Conservation (phyloP, 257 asterid genomes). For the Apocynum venetum region DNA sequence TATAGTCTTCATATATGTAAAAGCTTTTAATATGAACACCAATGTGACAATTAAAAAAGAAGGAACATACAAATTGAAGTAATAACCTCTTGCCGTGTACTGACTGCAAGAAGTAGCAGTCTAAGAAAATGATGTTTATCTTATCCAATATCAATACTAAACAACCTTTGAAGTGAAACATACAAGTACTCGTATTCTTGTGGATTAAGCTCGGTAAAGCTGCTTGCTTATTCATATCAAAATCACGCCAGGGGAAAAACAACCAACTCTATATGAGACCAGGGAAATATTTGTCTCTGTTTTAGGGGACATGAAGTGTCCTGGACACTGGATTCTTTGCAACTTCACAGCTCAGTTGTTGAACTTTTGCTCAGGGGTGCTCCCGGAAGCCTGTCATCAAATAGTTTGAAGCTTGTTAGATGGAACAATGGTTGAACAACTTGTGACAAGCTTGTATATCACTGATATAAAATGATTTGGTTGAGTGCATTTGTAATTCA, state of each 20-base stretch:
- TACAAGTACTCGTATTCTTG: neutral
- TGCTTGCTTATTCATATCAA: constrained; percentile 28
- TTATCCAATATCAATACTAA: constrained; percentile 15
- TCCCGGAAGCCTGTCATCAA: constrained; percentile 30
- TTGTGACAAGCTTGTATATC: too few species aligned
- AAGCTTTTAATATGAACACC: constrained; percentile 8
- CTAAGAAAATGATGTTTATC: constrained; percentile 18
- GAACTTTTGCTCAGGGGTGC: constrained; percentile 38
- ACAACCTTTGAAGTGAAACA: neutral
- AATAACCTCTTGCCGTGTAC: constrained; percentile 14
- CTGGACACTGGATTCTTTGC: constrained; percentile 6
- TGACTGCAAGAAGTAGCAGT: constrained; percentile 10
- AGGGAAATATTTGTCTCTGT: constrained; percentile 6
- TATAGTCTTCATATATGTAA: neutral
- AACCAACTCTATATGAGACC: constrained; percentile 28
- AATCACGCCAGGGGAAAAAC: constrained; percentile 8
- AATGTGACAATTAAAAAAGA: constrained; percentile 6
- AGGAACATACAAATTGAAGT: neutral
- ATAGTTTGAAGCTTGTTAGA: neutral
- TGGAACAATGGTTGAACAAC: neutral
- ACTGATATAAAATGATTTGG: too few species aligned
- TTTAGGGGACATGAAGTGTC: neutral
- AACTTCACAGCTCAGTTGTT: constrained; percentile 23
- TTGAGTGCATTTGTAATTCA: too few species aligned
- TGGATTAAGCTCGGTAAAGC: constrained; percentile 15